Base-by-base conservation (phyloP, 768 basidiomycete species). In the Roridomyces roridus region DNA sequence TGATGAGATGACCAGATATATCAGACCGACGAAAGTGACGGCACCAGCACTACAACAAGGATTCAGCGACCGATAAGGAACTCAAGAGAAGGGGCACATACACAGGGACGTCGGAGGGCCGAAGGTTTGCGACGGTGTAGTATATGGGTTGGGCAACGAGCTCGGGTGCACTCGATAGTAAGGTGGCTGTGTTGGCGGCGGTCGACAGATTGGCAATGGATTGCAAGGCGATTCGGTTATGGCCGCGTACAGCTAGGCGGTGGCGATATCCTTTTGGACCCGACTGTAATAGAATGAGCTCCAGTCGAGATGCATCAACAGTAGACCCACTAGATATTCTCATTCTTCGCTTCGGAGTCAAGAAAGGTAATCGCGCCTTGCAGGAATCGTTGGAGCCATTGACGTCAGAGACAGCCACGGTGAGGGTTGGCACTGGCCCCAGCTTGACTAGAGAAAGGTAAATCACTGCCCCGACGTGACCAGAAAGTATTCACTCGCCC, bases 31-130 rank as follows among this genome's bases (percentile, higher is more conserved):
- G 45, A 77, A 85, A 21, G 79, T 81, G 2, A 80, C 77, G 3
- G 83, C 83, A 4, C 78, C 69, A 7, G 84, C 85, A 18, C 83
- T 85, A 53, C 31, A 14, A n/a, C 4, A 21, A 26, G 12, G 9
- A 45, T 29, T 28, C 31, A 11, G 14, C 20, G 29, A 39, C 11
- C n/a, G 18, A 31, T 15, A 15, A 11, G 31, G 62, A 14, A 29
- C 6, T 37, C 26, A 41, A 28, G 41, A 6, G 36, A 17, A 11
- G 6, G 26, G 28, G 14, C 6, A 71, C 82, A 15, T 71, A 87
- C 84, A 83, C 80, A 21, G 85, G 81, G 14, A 79, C 67, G 59
- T 87, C 78, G 54, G 87, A 89, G 0, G 88, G 85, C 15, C 76
- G 69, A 2, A 85, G 55, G 56, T 88, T 87, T 49, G 72, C 41